Evolutionary conservation across 139 green algal species (phyloP).

Genomic region (Spirogloea muscicola): DNA sequence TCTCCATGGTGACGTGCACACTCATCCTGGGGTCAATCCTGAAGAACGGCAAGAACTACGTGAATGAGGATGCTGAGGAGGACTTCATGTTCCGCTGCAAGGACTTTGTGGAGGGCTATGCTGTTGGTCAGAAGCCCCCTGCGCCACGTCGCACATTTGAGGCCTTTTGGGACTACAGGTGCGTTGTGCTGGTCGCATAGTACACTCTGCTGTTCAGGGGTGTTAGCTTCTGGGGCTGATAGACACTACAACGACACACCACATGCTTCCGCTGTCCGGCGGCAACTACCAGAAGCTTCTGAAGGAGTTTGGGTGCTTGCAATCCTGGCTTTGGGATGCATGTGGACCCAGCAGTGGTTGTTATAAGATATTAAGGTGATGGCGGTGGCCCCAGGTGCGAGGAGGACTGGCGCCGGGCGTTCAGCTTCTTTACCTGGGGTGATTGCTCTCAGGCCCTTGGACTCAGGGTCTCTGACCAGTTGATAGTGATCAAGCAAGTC

Average conservation of each 20-base stretch:
- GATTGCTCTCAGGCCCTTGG: too few species aligned
- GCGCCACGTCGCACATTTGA: background rate
- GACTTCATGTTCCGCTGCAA: constrained; percentile 46
- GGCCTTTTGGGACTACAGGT: constrained; percentile 36
- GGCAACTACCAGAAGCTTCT: background rate
- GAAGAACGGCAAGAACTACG: constrained; percentile 52
- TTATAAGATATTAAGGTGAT: background rate
- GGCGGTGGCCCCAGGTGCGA: constrained; percentile 12
- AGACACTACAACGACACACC: background rate
- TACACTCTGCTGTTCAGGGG: background rate
- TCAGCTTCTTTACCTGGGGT: constrained; percentile 36
- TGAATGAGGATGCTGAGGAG: constrained; percentile 50
- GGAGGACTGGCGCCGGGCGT: constrained; percentile 26
- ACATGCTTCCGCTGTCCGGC: background rate
- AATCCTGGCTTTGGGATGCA: background rate
- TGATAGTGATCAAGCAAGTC: too few species aligned
- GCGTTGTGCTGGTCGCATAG: background rate
- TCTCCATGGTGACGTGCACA: constrained; percentile 48
- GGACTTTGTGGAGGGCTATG: constrained; percentile 8
- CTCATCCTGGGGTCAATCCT: constrained; percentile 50
- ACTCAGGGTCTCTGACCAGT: too few species aligned
- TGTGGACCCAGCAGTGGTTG: background rate
- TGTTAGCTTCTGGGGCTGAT: background rate
- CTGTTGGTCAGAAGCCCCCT: constrained; percentile 22
- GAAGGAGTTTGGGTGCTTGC: background rate